Base-by-base conservation (phyloP, 176 grass and related monocot genomes). In the Ampelocalamus luodianensis region DNA sequence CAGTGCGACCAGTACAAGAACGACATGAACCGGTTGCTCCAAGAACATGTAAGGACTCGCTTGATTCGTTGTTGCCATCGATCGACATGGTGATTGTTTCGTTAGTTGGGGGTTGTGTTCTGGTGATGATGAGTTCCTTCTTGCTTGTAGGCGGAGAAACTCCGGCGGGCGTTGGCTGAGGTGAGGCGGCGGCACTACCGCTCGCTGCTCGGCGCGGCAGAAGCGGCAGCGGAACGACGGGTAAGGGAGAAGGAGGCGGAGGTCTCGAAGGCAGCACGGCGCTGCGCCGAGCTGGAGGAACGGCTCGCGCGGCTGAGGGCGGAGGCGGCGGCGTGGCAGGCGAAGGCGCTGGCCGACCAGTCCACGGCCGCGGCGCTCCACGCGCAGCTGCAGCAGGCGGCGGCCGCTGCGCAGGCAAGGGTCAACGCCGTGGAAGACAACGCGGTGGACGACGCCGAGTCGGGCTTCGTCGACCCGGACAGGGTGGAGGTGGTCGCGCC, bases 281-380 rank as follows among this genome's bases (percentile, higher is more conserved):
- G 79, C 17, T 38, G 76, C 55, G 79, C 80, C 5, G 87, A 95
- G 80, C 74, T 98, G 51, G 93, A 98, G 88, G 91, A 93, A 26
- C 82, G 77, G 0, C 53, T 98, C 0, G 59, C 80, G 20, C 80
- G 72, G 46, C 87, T 98, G 65, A 71, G 88, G 38, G 80, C 77
- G 15, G 93, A 98, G 56, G 74, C 88, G 17, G 53, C 79, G 40
- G 61, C 89, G 27, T 98, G 93, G 93, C 93, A 90, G 39, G 86
- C 91, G 14, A 98, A 93, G 77, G 91, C 91, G 16, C 53, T 90
- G 1, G 86, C 90, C 34, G 90, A 93, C 79, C 96, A 98, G 72
- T 89, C 91, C 10, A 81, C 87, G 18, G 87, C 85, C 29, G 79
- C 83, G 22, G 86, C 85, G 18, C 93, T 98, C 40, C 96, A 95